Evolutionary conservation across 2,329 filamentous ascomycete genomes (phyloP), one percentile per base, ranked within the genome.

Genomic region (Fusarium sp.): DNA sequence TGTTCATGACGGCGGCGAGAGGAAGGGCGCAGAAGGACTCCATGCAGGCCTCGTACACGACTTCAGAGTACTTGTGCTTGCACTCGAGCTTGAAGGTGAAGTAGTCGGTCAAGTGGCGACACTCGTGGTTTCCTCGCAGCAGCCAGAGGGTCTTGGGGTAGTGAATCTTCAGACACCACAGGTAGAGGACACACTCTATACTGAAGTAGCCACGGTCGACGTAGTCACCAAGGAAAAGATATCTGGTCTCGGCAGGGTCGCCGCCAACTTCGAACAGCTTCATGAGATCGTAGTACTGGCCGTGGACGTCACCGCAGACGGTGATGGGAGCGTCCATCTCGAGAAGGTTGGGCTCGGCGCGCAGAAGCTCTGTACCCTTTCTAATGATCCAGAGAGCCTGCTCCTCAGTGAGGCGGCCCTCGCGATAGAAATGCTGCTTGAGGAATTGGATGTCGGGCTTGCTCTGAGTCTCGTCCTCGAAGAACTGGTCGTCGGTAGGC

Each of bases 311-410:
- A 81, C 96, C 96, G 80, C 96, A 99, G 59, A 99, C 96, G 11
- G 96, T 99, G 81, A 99, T 99, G 70, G 96, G 96, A 44, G 96
- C 96, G 83, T 99, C 96, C 96, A 99, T 99, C 87, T 99, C 96
- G 76, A 99, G 89, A 74, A 99, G 87, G 83, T 98, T 99, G 74
- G 96, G 96, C 85, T 99, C 96, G 71, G 92, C 88, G 80, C 92
- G 93, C 79, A 99, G 88, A 59, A 99, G 85, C 83, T 98, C 93
- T 64, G 94, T 95, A 71, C 96, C 96, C 78, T 92, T 92, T 78
- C 91, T 90, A 82, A 99, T 92, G 79, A 99, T 99, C 92, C 93
- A 98, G 83, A 99, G 87, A 67, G 96, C 96, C 86, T 99, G 96
- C 79, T 98, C 96, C 83, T 99, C 95, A 55, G 96, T 98, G 81